Conservation (phyloP, 306 rosid genomes). For the Ormosia emarginata region DNA sequence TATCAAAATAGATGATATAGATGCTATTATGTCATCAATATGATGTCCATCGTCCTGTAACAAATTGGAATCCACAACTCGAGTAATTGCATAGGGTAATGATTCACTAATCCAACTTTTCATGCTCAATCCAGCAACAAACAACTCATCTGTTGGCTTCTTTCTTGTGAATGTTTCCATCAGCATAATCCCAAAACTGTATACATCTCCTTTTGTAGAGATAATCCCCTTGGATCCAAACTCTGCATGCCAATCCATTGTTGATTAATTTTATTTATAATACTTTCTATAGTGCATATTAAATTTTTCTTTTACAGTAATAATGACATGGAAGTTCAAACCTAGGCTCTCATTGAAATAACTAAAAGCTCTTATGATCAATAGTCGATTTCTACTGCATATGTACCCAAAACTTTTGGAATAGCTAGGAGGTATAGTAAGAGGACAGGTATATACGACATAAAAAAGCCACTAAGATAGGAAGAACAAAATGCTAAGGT, state of each 20-base stretch:
- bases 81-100: neutral
- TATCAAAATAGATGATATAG: neutral
- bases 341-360: neutral
- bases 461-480: neutral
- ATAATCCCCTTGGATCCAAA: constrained; percentile 13
- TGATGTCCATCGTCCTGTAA: neutral
- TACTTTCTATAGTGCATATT: too few species aligned
- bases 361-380: neutral
- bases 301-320: too few species aligned
- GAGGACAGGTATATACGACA: neutral
- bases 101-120: constrained; percentile 15
- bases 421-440: neutral
- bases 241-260: neutral
- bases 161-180: constrained; percentile 22
- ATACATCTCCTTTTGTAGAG: constrained; percentile 14
- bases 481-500: neutral
- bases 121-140: constrained; percentile 8
- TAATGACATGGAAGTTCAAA: too few species aligned
- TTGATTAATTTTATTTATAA: too few species aligned
- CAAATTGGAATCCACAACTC: constrained; percentile 1
- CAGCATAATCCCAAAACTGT: constrained; percentile 11
- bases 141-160: constrained; percentile 21
- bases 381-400: neutral
- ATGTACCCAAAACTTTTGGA: neutral
- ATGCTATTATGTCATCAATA: neutral